These are phyloP conservation scores for Debaryomyces psychrophilus DNA, from an alignment of 1,139 yeast species.

Conservation along the genomic window DNA sequence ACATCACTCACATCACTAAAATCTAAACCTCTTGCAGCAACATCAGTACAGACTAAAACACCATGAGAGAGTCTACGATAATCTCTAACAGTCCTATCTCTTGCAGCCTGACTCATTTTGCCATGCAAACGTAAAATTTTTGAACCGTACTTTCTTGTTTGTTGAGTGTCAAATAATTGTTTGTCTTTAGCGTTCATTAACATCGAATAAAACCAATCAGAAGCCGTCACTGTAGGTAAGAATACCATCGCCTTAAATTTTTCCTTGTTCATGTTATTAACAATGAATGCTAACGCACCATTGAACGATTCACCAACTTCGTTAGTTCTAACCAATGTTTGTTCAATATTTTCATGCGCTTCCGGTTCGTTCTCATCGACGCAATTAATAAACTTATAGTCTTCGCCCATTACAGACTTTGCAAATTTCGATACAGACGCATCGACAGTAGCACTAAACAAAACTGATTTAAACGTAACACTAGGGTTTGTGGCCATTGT, in stretches of 20 bases:
- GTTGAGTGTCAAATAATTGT: constrained; percentile 16
- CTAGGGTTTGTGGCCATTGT: constrained; percentile 17
- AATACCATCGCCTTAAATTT: constrained; percentile 80
- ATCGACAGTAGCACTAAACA: constrained; percentile 90
- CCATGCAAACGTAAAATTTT: constrained; percentile 61
- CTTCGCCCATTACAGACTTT: constrained; percentile 59
- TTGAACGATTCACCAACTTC: constrained; percentile 52
- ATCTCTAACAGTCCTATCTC: constrained; percentile 58
- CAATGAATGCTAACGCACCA: constrained; percentile 55
- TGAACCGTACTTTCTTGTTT: constrained; percentile 14
- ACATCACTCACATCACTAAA: constrained; percentile 85
- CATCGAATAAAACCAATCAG: constrained; percentile 45
- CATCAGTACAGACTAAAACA: constrained; percentile 82
- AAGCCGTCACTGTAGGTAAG: constrained; percentile 74
- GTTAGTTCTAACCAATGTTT: constrained; percentile 57
- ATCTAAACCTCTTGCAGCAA: constrained; percentile 96
- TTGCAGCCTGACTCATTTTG: constrained; percentile 63
- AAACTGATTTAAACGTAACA: constrained; percentile 56
- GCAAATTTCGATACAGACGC: constrained; percentile 69
- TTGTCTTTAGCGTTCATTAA: constrained; percentile 20
- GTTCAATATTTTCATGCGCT: constrained; percentile 79
- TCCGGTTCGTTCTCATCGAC: constrained; percentile 75
- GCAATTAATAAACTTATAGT: constrained; percentile 73
- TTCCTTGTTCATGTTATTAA: constrained; percentile 29
- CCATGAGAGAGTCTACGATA: constrained; percentile 58